Evolutionary conservation across 1,139 yeast genomes (phyloP), one percentile per base, ranked within the genome.

Genomic region (Kluyveromyces sp.): DNA sequence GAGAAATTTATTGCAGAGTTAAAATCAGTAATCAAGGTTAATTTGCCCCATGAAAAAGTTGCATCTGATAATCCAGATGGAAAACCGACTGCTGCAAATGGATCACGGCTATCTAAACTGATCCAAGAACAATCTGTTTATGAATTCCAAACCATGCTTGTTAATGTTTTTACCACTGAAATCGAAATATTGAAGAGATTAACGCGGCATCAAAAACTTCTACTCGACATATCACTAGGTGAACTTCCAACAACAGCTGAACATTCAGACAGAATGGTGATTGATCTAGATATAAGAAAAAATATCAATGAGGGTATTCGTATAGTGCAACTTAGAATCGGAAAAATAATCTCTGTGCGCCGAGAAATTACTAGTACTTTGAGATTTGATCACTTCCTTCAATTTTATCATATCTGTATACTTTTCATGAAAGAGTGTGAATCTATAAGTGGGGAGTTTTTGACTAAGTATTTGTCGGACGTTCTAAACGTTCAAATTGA

Each of bases 351-450:
- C 25, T 78, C 80, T 49, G 95, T 87, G 4, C 74, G 97, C 50
- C 79, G 82, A 61, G 89, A 82, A 44, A 79, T 84, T 52, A 80
- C 80, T 10, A 77, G 87, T 0, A 77, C 73, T 39, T 64, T 83
- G 34, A 65, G 81, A 2, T 67, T 72, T 37, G 69, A 74, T 6
- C 74, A 72, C 52, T 88, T 89, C 63, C 63, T 86, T 46, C 71
- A 79, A 48, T 74, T 88, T 43, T 87, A 82, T 63, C 73, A 84
- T 3, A 69, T 86, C 25, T 78, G 82, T 43, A 77, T 82, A 1
- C 73, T 83, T 27, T 90, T 89, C 59, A 70, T 89, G 35, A 78
- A 79, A 44, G 96, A 88, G 60, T 87, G 96, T 63, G 98, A 92
- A 63, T 72, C 81, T 10, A 78, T 90, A 5, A 81, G 88, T 41